A percentile compares a stretch with the other conserved stretches of the same genome.
These are phyloP conservation scores for Cutaneotrichosporon sp. DNA, from an alignment of 1,284 basidiomycete species.

Conservation along the genomic window DNA sequence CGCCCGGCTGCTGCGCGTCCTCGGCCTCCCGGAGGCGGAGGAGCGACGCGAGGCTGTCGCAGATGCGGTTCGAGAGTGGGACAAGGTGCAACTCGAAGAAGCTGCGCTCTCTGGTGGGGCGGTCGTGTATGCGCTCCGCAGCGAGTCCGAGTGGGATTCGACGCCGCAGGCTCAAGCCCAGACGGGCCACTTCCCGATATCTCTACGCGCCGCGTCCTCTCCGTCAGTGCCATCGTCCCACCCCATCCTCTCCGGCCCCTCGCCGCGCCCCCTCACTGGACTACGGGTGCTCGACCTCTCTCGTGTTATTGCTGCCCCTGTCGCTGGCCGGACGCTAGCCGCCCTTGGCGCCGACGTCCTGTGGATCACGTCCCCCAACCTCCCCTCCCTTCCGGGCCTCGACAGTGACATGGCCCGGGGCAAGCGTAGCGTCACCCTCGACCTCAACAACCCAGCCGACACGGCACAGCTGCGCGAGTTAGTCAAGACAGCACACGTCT, in stretches of 20 bases:
- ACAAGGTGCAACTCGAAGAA: neutral
- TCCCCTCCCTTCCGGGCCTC: neutral
- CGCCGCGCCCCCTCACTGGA: neutral
- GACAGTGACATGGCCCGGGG: conserved; percentile 1
- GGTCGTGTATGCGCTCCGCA: neutral
- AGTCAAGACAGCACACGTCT: neutral
- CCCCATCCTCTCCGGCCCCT: neutral
- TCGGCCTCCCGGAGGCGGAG: neutral
- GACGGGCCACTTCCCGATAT: neutral
- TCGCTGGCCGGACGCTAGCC: neutral
- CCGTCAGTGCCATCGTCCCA: neutral
- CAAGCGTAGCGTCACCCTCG: neutral
- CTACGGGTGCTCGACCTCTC: conserved; percentile 1
- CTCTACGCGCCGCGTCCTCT: neutral
- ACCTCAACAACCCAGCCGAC: neutral
- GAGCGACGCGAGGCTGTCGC: neutral
- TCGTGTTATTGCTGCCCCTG: neutral
- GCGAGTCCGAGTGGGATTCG: neutral
- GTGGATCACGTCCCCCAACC: conserved; percentile 1
- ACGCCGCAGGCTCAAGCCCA: neutral
- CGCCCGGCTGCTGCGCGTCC: neutral
- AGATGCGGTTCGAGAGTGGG: neutral
- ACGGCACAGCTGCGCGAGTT: neutral
- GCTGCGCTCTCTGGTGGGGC: neutral
- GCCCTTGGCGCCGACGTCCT: conserved; percentile 4